These are phyloP conservation scores for Heterobasidion parviporum DNA, from an alignment of 1,284 basidiomycete genomes.

Conservation along the genomic window DNA sequence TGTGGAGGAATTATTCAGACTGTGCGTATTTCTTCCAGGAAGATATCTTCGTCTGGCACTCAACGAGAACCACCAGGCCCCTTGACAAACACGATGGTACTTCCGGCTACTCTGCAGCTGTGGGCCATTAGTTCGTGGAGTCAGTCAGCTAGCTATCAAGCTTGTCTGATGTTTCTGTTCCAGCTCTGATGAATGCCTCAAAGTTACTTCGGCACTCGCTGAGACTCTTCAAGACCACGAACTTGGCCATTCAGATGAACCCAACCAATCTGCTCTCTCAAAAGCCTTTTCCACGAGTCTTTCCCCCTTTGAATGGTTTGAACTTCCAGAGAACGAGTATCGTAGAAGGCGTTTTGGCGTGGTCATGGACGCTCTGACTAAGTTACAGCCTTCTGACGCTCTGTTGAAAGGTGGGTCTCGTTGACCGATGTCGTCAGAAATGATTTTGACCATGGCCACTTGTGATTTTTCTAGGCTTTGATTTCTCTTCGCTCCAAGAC, in stretches of 20 bases:
- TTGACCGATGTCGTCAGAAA: neutral
- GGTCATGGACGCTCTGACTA: constrained; percentile 17
- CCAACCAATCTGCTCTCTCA: constrained; percentile 16
- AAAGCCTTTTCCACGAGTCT: constrained; percentile 16
- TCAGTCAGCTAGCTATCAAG: neutral
- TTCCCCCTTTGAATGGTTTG: constrained; percentile 18
- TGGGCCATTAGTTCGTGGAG: constrained; percentile 16
- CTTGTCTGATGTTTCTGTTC: neutral
- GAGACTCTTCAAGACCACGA: constrained; percentile 17
- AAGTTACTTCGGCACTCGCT: constrained; percentile 17
- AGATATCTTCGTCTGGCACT: neutral
- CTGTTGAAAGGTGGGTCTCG: constrained; percentile 13
- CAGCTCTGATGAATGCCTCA: constrained; percentile 18
- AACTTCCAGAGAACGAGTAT: constrained; percentile 15
- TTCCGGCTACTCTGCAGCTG: constrained; percentile 14
- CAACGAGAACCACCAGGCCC: neutral
- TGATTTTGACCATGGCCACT: neutral
- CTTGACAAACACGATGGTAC: constrained; percentile 19
- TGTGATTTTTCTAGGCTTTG: neutral
- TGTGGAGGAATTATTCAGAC: constrained; percentile 5
- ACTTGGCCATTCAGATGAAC: neutral
- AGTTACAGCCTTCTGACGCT: constrained; percentile 15
- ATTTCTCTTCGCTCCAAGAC: constrained; percentile 11
- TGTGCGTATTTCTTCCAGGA: constrained; percentile 1
- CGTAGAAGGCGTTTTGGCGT: constrained; percentile 16